Base-by-base conservation (phyloP, 2,329 filamentous ascomycete genomes). In the Elsinoe perseae region DNA sequence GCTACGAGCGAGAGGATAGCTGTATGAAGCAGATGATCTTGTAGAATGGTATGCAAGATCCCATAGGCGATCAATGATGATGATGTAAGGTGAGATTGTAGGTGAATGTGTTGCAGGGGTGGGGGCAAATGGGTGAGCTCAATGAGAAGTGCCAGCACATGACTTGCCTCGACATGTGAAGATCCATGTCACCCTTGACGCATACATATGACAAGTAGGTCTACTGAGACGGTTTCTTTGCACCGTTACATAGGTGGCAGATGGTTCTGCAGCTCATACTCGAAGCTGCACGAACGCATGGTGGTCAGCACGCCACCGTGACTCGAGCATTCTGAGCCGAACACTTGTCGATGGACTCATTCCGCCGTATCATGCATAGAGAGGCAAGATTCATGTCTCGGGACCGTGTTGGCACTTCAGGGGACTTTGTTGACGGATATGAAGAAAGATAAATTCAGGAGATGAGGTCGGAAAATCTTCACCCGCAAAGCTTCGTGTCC, bases 401-500 rank as follows among this genome's bases (percentile, higher is more conserved):
- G 9, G 10, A 14, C 9, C 32, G 32, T 36, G 3, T 36, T 14
- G 32, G n/a, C 3, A 14, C 9, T 12, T 4, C 32, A 14, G 10
- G 3, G n/a, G n/a, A 36, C 3, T 14, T 9, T 36, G 32, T 14
- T 5, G 30, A 32, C 25, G 25, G 21, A 20, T 12, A 32, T 21
- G 25, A 30, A 30, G 16, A 30, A 32, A 20, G 28, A 20, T 4
- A 36, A 52, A 30, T 23, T 52, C 48, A 52, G 48, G 48, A 52
- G 48, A 20, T 36, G 48, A 36, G 21, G 48, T 52, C 32, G 48
- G 48, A 52, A 32, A 38, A 36, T 28, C 30, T 38, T 28, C 48
- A 52, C 18, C n/a, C 44, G 28, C 48, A 52, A 52, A 52, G 20
- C 30, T 52, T 52, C 48, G 48, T 23, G 48, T 36, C 30, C 20